Evolutionary conservation across 2,329 filamentous ascomycete species (phyloP).

Genomic region (Geosmithia morbida): DNA sequence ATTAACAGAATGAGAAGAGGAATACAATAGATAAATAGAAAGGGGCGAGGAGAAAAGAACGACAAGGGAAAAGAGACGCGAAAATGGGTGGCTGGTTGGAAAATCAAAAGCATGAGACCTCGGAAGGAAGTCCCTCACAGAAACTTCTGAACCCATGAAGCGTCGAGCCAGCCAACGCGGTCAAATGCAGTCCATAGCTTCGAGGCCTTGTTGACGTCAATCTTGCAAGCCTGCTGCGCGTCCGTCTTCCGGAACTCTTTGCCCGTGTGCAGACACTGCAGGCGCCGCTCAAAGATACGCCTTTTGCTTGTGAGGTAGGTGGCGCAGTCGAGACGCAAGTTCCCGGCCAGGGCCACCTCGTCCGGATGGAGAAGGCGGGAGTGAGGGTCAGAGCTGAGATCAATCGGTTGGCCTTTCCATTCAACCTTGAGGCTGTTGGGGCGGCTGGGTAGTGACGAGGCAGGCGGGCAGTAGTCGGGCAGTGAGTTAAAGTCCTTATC

Average conservation of each 20-base stretch:
- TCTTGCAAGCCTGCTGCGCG: constrained; percentile 92
- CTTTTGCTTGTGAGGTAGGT: constrained; percentile 90
- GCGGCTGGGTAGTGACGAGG: constrained; percentile 49
- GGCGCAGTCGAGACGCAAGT: constrained; percentile 68
- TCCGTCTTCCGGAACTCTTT: constrained; percentile 94
- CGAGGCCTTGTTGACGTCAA: constrained; percentile 94
- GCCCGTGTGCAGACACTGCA: constrained; percentile 49
- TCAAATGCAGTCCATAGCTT: constrained; percentile 86
- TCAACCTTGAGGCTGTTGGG: constrained; percentile 67
- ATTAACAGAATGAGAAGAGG: not conserved
- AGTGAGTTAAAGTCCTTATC: constrained; percentile 68
- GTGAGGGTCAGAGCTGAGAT: constrained; percentile 60
- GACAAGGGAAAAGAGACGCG: not conserved
- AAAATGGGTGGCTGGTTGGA: not conserved
- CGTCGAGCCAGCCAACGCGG: constrained; percentile 68
- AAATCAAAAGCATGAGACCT: not conserved
- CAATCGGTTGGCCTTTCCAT: constrained; percentile 71
- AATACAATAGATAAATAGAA: not conserved
- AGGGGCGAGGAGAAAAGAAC: too few relatives aligned
- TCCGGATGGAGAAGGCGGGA: constrained; percentile 59
- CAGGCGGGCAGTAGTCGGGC: constrained; percentile 57
- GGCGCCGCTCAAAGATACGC: constrained; percentile 68
- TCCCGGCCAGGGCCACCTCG: constrained; percentile 63
- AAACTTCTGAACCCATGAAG: constrained; percentile 24
- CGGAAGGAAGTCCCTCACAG: constrained; percentile 8